Evolutionary conservation across 257 asterid species (phyloP), one percentile per base, ranked within the genome.

Genomic region (Datura wrightii): DNA sequence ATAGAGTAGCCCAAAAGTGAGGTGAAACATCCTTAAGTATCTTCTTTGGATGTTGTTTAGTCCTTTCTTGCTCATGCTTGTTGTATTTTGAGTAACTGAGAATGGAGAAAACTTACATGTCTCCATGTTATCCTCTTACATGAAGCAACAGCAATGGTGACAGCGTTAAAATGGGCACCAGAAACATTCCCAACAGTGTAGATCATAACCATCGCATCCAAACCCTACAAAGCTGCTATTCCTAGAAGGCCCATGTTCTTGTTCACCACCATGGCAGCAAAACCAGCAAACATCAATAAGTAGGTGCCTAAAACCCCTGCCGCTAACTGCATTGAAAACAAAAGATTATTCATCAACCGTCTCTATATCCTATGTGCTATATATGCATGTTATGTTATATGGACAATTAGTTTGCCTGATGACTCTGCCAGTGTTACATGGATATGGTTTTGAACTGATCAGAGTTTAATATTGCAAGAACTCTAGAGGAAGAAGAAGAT

Each of bases 261-360:
- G 66, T 59, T 71, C 16, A 82, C 58, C 82, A 82, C 48, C 78
- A 4, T 67, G 8, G 83, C 85, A 18, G 70, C 85, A 82, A 71
- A 82, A 4, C 83, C 88, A 19, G 31, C 83, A 70, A 82, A 70
- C 56, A 85, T 46, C 13, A 60, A 9, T 41, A 81, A n/a, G 69
- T 82, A 85, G 79, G 83, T 82, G n/a, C 88, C 83, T 44, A 59
- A 0, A 58, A 85, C 5, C 83, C 82, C 85, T 18, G 88, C 83
- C 58, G 42, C 72, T 16, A 80, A 1, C 82, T 80, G 54, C 86
- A 63, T 79, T 31, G 62, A 6, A 50, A 76, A 76, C 31, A 3
- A 14, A 76, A 50, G 4, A 31, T 50, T 13, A 50, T 31, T 48
- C 24, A 31, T 13, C 5, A 76, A 76, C 31, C 18, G 14, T 5